Base-by-base conservation (phyloP, 2,329 filamentous ascomycete species). In the Elsinoe australis region DNA sequence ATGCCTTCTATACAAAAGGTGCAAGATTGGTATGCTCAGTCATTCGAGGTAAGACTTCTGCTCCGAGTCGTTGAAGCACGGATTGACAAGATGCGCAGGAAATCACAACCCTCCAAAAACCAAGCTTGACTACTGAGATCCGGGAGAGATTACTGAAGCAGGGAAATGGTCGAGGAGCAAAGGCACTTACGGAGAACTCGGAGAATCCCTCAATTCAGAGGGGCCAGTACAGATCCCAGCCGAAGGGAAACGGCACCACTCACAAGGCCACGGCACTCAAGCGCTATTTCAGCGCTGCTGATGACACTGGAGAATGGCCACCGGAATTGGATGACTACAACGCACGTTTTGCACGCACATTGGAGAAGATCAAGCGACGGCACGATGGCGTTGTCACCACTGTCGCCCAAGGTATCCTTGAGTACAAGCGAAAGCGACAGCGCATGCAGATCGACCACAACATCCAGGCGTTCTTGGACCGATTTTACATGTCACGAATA, bases 401-500 rank as follows among this genome's bases (percentile, higher is more conserved):
- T 5, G 92, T 98, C 68, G 92, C 92, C 4, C 90, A 98, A 68
- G 92, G 92, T 52, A 95, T 98, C 56, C 77, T 96, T 51, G 92
- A 98, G 70, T 98, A 94, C 75, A 98, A 98, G 72, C 86, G 90
- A 49, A 90, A 85, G 64, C 80, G 88, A 53, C 92, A 98, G 74
- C 82, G 92, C 47, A 92, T 96, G 83, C 92, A 96, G 64, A 98
- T 98, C 61, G 92, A 96, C 69, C 83, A 89, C 64, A 94, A 89
- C 58, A 95, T 98, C 51, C 92, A 98, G 67, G 83, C 87, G 49
- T 98, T 98, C 73, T 80, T 98, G 56, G 92, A 98, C 70, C 86
- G 92, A 51, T 98, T 98, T 70, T 98, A 98, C 75, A 98, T 98
- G 92, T 95, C 89, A 35, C 87, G 92, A 54, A 98, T 98, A 61